Base-by-base conservation (phyloP, 2,329 filamentous ascomycete genomes). In the Claviceps quebecensis region DNA sequence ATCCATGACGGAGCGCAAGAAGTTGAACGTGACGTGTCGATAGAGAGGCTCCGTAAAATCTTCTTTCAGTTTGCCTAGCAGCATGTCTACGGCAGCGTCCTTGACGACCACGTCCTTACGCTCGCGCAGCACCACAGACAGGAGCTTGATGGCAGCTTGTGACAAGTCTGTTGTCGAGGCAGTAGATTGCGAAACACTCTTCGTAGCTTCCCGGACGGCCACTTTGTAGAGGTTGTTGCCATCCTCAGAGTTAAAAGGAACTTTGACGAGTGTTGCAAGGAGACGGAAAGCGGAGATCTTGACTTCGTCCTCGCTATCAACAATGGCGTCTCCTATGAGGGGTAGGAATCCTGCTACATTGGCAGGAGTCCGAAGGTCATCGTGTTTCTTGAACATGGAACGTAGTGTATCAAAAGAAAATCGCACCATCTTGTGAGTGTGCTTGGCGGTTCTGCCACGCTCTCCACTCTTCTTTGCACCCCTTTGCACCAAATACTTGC, bases 1-100 rank as follows among this genome's bases (percentile, higher is more conserved):
- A 50, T 87, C 84, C 62, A 98, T 78, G 26, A 97, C 82, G 1
- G 88, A 86, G 43, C 90, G 84, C 53, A 98, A 70, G 67, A 98
- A 97, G 61, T 87, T 95, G 71, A 98, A 98, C 0, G 88, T 93
- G 43, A 95, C 81, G 58, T 95, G 90, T 56, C 95, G 87, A 54
- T 90, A 84, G 57, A 95, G 84, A 4, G 91, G 89, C 63, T 97
- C 88, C 34, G 94, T 95, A 47, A 98, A 77, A 61, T 97, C 91
- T 29, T 89, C 83, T 59, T 89, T 86, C 49, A 97, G 72, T 53
- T 87, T 86, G 55, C 82, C 80, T 4, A 97, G 78, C 2, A 98
- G 71, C 65, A 88, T 84, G 45, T 93, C 88, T 19, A 97, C 72
- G 44, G 90, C 85, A 3, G 80, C 81, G 57, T 95, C 86, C 64